Evolutionary conservation across 768 basidiomycete species (phyloP).

Genomic region (Leccinum rimulosum): DNA sequence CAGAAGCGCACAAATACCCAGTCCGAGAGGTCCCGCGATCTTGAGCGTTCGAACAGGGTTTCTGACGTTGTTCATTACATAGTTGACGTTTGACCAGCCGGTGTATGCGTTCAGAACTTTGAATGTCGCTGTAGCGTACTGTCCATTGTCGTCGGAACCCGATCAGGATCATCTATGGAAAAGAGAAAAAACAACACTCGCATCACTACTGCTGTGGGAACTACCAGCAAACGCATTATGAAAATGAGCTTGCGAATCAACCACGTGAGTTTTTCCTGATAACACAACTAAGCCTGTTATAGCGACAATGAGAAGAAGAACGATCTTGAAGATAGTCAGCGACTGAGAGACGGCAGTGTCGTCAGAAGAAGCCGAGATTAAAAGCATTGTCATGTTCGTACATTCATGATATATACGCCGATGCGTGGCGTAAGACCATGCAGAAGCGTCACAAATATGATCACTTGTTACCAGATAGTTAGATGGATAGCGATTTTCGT

Average conservation of each 20-base stretch:
- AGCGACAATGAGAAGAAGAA: constrained; percentile 51
- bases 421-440: constrained; percentile 51
- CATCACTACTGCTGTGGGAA: constrained; percentile 49
- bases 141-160: neutral
- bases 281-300: constrained; percentile 62
- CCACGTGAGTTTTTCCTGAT: constrained; percentile 51
- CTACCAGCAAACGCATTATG: constrained; percentile 56
- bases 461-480: constrained; percentile 35
- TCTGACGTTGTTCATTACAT: constrained; percentile 51
- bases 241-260: constrained; percentile 58
- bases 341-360: constrained; percentile 20
- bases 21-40: constrained; percentile 58
- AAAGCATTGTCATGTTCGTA: constrained; percentile 15
- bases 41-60: constrained; percentile 59
- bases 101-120: constrained; percentile 49
- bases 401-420: constrained; percentile 55
- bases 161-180: neutral
- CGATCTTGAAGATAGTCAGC: constrained; percentile 52
- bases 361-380: constrained; percentile 9
- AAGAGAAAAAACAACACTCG: constrained; percentile 9
- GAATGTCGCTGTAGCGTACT: constrained; percentile 63
- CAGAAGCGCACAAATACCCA: constrained; percentile 50
- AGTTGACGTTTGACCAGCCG: constrained; percentile 53
- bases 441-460: constrained; percentile 47
- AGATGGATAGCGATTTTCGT: neutral